Conservation (phyloP, 2,329 filamentous ascomycete species). For the Colletotrichum filicis region DNA sequence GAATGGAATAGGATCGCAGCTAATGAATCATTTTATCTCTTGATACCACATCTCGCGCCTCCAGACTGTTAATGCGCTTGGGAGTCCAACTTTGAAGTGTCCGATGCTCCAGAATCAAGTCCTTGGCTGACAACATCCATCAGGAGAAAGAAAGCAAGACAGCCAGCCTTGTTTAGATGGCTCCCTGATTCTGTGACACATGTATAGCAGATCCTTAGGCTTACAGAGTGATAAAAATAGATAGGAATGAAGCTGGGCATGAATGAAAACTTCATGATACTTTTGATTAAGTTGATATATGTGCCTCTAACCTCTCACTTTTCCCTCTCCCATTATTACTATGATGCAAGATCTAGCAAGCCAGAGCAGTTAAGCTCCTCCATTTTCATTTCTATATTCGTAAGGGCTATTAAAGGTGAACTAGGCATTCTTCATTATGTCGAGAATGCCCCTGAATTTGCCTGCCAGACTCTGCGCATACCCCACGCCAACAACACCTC, state of each 20-base stretch:
- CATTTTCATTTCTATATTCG: background rate
- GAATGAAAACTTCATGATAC: background rate
- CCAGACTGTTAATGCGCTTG: background rate
- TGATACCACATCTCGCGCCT: background rate
- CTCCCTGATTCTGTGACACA: background rate
- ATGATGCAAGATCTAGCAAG: background rate
- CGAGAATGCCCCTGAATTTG: conserved; percentile 53
- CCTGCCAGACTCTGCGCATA: conserved; percentile 58
- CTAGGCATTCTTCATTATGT: conserved; percentile 56
- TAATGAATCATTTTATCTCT: conserved; percentile 14
- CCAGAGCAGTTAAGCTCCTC: no score
- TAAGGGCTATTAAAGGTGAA: no score
- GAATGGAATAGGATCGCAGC: conserved; percentile 31
- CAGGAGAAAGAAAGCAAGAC: background rate
- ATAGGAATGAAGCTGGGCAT: background rate
- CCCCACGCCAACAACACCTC: conserved; percentile 69
- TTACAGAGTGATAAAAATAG: no score
- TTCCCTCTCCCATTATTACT: background rate
- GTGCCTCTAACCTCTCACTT: background rate
- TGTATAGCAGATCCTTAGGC: no score
- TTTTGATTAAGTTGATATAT: conserved; percentile 1
- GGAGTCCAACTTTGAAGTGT: background rate
- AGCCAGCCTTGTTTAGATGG: background rate
- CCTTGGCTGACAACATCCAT: background rate
- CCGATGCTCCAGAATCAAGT: background rate